phyloP scores from a whole-genome alignment of 371 early-diverging fungal species.

The Mortierella sp. region DNA sequence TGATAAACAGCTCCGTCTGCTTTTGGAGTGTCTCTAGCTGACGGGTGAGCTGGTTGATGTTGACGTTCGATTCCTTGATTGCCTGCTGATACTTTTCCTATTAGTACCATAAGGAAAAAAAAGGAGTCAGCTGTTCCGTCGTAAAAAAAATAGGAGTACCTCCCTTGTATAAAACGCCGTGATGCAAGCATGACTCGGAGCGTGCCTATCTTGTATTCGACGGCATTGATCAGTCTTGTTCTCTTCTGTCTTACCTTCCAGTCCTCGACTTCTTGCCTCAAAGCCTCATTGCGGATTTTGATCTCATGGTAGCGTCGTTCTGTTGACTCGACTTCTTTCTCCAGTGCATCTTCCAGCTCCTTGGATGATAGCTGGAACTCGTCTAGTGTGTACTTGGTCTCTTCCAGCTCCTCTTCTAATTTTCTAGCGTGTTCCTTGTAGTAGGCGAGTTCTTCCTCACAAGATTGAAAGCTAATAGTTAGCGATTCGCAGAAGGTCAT shows the following conservation, averaged over 20 bases:
- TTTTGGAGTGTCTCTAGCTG: constrained; percentile 80
- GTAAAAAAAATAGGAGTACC: constrained; percentile 9
- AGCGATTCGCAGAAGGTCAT: neutral
- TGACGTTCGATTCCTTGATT: constrained; percentile 71
- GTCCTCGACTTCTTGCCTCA: constrained; percentile 72
- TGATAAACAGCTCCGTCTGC: constrained; percentile 78
- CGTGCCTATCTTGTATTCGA: no score
- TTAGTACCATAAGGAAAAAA: neutral
- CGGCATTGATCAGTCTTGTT: no score
- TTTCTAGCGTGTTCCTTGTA: constrained; percentile 63
- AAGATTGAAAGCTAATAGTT: constrained; percentile 54
- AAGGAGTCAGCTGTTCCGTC: constrained; percentile 9
- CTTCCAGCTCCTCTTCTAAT: constrained; percentile 63
- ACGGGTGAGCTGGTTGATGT: constrained; percentile 75
- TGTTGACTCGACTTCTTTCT: constrained; percentile 69
- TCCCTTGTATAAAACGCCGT: neutral
- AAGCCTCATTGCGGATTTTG: constrained; percentile 66
- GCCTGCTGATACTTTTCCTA: constrained; percentile 64
- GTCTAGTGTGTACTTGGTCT: constrained; percentile 69
- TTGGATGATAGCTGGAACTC: constrained; percentile 72
- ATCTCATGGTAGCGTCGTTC: constrained; percentile 72
- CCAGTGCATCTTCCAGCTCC: constrained; percentile 74
- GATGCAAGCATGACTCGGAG: neutral
- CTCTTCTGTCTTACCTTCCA: constrained; percentile 78
- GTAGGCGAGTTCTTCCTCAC: constrained; percentile 69